A percentile compares a stretch with the other conserved stretches of the same genome.
Conservation (phyloP, 2,329 filamentous ascomycete species). For the Arthrobotrys sinensis region DNA sequence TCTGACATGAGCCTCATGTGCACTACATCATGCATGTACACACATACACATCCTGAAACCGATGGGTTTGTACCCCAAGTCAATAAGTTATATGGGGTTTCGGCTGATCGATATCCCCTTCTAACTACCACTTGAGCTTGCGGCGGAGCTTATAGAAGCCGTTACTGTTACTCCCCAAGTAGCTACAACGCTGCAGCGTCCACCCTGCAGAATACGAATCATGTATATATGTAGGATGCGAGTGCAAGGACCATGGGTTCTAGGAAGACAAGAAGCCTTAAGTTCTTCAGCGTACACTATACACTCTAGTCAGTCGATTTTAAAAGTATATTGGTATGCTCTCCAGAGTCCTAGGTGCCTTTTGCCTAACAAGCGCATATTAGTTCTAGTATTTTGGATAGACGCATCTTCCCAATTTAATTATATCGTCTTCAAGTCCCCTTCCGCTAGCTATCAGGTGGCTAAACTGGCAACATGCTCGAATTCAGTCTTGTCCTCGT, state of each 20-base stretch:
- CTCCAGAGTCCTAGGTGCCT: too few species aligned
- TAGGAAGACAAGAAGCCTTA: not conserved
- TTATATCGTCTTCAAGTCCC: not conserved
- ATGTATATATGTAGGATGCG: not conserved
- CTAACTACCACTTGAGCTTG: not conserved
- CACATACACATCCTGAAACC: conserved; percentile 1
- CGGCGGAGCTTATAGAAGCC: not conserved
- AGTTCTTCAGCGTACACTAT: not conserved
- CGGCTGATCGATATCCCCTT: not conserved
- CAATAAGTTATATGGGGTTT: not conserved
- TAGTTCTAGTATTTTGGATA: too few species aligned
- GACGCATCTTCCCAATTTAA: not conserved
- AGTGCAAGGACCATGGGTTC: not conserved
- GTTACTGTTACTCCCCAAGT: not conserved
- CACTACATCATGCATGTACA: not conserved
- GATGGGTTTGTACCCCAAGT: not conserved
- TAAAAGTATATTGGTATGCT: too few species aligned
- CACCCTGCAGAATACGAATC: not conserved
- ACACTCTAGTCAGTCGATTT: too few species aligned
- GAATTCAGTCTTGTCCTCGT: conserved; percentile 1
- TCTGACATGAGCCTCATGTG: too few species aligned
- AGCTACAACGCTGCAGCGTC: not conserved
- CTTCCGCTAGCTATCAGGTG: not conserved
- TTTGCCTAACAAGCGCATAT: too few species aligned
- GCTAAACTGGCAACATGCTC: not conserved